These are phyloP conservation scores for Cladorrhinum sp. DNA, from an alignment of 2,329 filamentous ascomycete species.

Conservation along the genomic window DNA sequence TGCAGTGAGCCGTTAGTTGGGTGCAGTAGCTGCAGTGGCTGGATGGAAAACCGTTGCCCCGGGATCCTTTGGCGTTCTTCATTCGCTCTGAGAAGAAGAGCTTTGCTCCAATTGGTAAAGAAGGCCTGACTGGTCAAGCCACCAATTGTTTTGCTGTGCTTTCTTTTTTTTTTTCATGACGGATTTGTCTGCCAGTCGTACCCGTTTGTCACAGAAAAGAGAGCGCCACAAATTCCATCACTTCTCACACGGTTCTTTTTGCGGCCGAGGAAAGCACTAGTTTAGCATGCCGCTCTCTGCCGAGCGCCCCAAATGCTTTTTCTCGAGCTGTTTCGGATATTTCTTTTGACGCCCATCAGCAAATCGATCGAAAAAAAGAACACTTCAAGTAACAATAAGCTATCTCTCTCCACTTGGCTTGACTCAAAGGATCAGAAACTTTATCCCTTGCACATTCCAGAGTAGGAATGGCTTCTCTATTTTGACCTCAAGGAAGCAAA, in stretches of 20 bases:
- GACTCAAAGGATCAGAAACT: not conserved
- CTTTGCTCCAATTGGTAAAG: not conserved
- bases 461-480: not conserved
- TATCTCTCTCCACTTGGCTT: not conserved
- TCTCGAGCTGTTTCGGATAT: too few species aligned
- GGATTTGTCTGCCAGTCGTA: not conserved
- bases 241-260: not conserved
- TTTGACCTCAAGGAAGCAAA: not conserved
- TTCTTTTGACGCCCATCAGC: too few species aligned
- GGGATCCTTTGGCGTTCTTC: not conserved
- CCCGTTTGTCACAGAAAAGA: not conserved
- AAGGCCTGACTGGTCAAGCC: not conserved
- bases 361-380: not conserved
- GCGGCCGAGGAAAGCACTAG: not conserved
- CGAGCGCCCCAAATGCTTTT: not conserved
- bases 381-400: not conserved
- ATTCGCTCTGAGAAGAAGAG: not conserved
- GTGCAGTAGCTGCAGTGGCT: too few species aligned
- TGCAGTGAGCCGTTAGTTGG: not conserved
- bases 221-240: not conserved
- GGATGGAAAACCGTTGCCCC: not conserved
- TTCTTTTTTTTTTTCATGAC: not conserved
- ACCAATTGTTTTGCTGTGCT: not conserved
- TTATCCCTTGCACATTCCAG: not conserved
- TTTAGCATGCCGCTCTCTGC: not conserved